Conservation (phyloP, 2,329 filamentous ascomycete species). For the Penicillium rolfsii region DNA sequence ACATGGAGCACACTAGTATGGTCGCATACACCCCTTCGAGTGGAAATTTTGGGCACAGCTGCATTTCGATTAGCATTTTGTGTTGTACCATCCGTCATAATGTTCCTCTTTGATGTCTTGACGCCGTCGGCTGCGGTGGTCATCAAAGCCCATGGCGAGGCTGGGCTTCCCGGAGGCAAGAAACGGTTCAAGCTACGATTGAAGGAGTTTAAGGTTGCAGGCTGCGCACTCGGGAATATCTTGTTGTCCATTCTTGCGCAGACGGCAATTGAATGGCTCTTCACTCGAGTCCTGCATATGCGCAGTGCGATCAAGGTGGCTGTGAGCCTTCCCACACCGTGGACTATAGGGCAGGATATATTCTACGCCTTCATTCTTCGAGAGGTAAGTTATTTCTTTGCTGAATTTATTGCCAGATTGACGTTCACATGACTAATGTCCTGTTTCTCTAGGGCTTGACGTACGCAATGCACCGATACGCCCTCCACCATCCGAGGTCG, state of each 20-base stretch:
- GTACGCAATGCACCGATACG: conserved; percentile 73
- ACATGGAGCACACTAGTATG: conserved; percentile 85
- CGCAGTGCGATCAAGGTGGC: conserved; percentile 62
- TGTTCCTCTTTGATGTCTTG: conserved; percentile 71
- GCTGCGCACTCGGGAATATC: conserved; percentile 60
- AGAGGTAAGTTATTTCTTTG: conserved; percentile 51
- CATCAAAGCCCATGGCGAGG: conserved; percentile 68
- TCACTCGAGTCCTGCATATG: conserved; percentile 57
- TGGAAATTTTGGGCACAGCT: conserved; percentile 74
- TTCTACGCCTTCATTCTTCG: conserved; percentile 57
- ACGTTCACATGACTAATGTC: neutral
- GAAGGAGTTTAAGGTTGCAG: conserved; percentile 54
- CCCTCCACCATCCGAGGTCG: conserved; percentile 65
- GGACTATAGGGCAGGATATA: conserved; percentile 61
- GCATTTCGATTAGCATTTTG: conserved; percentile 71
- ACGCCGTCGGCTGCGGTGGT: conserved; percentile 69
- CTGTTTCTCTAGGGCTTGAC: conserved; percentile 30
- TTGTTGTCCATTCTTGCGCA: conserved; percentile 59
- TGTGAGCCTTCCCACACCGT: conserved; percentile 64
- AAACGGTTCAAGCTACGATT: conserved; percentile 45
- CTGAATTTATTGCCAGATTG: neutral
- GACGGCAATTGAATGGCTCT: conserved; percentile 57
- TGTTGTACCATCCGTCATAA: conserved; percentile 71
- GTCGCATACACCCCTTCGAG: conserved; percentile 71
- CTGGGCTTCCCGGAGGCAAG: conserved; percentile 51